Conservation (phyloP, 768 basidiomycete species). For the Russula sp. region DNA sequence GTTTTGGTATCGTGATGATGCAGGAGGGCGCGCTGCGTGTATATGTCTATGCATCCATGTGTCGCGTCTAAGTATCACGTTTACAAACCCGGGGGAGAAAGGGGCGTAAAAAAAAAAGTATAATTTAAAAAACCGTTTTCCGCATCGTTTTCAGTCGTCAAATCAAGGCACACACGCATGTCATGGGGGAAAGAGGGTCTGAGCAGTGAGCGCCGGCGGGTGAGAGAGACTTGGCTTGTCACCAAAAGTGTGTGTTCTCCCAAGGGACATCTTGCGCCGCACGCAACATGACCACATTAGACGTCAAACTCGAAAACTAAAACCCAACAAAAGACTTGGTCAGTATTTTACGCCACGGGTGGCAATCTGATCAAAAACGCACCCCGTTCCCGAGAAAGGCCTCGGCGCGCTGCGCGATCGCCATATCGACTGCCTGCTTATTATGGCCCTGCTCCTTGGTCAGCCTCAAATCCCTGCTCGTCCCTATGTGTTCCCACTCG, state of each 20-base stretch:
- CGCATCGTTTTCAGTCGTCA: too few relatives aligned
- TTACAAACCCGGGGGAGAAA: too few relatives aligned
- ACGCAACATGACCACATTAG: constrained; percentile 19
- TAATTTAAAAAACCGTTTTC: too few relatives aligned
- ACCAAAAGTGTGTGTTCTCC: constrained; percentile 15
- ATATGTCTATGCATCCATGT: too few relatives aligned
- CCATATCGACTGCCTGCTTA: constrained; percentile 44
- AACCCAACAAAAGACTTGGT: background rate
- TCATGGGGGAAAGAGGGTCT: too few relatives aligned
- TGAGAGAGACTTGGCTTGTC: background rate
- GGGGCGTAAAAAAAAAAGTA: too few relatives aligned
- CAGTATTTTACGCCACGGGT: too few relatives aligned
- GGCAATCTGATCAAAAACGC: constrained; percentile 18
- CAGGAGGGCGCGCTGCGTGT: too few relatives aligned
- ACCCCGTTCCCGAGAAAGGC: constrained; percentile 48
- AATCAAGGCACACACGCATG: too few relatives aligned
- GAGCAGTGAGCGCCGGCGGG: background rate
- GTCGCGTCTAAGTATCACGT: too few relatives aligned
- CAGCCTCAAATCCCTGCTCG: constrained; percentile 35
- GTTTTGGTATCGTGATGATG: too few relatives aligned
- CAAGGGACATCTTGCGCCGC: constrained; percentile 2
- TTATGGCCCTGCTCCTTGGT: constrained; percentile 38
- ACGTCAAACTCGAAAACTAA: constrained; percentile 20
- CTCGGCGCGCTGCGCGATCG: constrained; percentile 38
- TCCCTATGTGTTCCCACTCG: constrained; percentile 35